Base-by-base conservation (phyloP, 2,329 filamentous ascomycete genomes). In the Fusarium sp. region DNA sequence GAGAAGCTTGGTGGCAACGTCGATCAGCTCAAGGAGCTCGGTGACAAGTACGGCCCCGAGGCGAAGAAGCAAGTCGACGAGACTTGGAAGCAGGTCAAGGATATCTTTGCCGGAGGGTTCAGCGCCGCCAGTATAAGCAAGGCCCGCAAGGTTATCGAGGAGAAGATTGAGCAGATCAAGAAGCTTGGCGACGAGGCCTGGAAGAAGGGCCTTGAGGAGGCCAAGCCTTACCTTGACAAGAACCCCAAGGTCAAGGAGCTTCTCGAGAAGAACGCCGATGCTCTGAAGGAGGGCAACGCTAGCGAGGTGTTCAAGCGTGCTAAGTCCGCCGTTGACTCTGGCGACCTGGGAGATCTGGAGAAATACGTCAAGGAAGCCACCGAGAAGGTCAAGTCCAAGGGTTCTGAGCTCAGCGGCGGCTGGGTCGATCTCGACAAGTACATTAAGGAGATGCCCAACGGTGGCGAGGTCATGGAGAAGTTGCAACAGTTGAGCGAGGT, bases 61-160 rank as follows among this genome's bases (percentile, higher is more conserved):
- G 91, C 90, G 0, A 92, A 93, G 85, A 89, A 93, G 83, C 85
- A 92, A 76, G 85, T 91, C 7, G 89, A 93, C 55, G 83, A 90
- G 77, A 91, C 90, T 2, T 93, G 90, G 86, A 76, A 84, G 27
- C 85, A 93, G 76, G 80, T 92, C 67, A 84, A 83, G 69, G 87
- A 91, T 37, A 84, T 93, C 46, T 75, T 91, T 55, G 85, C 87
- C 43, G 83, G 83, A 15, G 91, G 91, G 4, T 74, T 92, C 51
- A 87, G 82, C 47, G 80, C 82, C 0, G 76, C 78, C 17, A 86
- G 81, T 42, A 69, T 85, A 0, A 81, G 86, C 51, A 88, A 87
- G 72, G 83, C 88, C 21, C 84, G 85, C 63, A 84, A 87, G 67
- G 74, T 94, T 37, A 80, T 93, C 2, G 83, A 93, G 61, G 90